These are phyloP conservation scores for Ampelomyces quisqualis DNA, from an alignment of 2,329 filamentous ascomycete genomes.

Conservation along the genomic window DNA sequence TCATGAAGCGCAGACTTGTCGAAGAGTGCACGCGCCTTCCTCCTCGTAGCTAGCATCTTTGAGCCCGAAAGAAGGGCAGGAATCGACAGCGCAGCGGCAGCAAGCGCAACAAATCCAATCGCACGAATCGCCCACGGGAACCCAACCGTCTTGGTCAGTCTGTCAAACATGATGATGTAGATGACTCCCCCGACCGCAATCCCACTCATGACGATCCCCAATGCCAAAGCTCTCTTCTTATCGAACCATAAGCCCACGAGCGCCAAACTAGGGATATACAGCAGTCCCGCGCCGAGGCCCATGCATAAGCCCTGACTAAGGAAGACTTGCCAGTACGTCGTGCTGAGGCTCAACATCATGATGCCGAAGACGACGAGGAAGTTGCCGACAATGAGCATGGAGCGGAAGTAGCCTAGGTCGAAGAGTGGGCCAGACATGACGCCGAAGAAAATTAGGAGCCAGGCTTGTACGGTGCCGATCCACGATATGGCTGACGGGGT, in stretches of 20 bases:
- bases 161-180: conserved; percentile 43
- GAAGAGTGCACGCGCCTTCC: conserved; percentile 37
- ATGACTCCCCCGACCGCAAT: conserved; percentile 43
- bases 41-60: conserved; percentile 25
- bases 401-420: conserved; percentile 48
- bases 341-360: conserved; percentile 63
- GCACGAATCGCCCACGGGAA: conserved; percentile 42
- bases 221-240: conserved; percentile 34
- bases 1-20: conserved; percentile 39
- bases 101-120: conserved; percentile 40
- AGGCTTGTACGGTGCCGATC: conserved; percentile 50
- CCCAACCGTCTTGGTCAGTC: conserved; percentile 24
- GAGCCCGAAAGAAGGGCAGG: conserved; percentile 40
- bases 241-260: conserved; percentile 42
- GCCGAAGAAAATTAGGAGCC: conserved; percentile 57
- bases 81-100: conserved; percentile 33
- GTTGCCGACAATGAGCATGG: conserved; percentile 51
- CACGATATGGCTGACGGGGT: conserved; percentile 46
- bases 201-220: conserved; percentile 43
- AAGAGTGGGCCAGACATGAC: conserved; percentile 52
- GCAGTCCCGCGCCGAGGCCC: conserved; percentile 39
- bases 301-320: conserved; percentile 57
- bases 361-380: conserved; percentile 59
- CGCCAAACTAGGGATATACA: conserved; percentile 43
- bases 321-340: conserved; percentile 56